Evolutionary conservation across 129 eudicot species (phyloP), one percentile per base, ranked within the genome.

Genomic region (Saussurea involucrata): DNA sequence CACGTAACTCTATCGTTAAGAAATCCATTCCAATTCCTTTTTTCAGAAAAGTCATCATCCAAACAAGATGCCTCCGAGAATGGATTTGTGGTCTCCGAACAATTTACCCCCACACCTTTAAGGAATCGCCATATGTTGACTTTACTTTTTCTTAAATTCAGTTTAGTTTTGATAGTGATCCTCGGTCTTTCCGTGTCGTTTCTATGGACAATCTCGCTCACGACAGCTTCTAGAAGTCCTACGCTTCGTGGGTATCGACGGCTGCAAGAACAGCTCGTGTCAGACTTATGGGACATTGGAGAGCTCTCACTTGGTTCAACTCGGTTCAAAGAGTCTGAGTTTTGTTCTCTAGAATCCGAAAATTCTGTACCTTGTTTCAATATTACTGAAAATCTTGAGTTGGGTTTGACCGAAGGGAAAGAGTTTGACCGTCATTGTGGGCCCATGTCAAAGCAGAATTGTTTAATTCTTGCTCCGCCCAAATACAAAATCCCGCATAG

Each of bases 231-330:
- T 17, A 88, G 90, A 82, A 90, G 90, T 73, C 94, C 88, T 32
- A 80, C 85, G 76, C 82, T 76, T 65, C 97, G 73, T 60, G 97
- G 99, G 28, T 91, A 95, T 78, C 88, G 99, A 73, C 88, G 94
- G 58, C 83, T 95, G 33, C 99, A 95, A 66, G 96, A 95, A 77
- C 97, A 95, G 79, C 96, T 95, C 33, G 97, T 95, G 17, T 89
- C 96, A 0, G 99, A 95, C 63, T 69, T 95, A 65, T 76, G 86
- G 85, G 96, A 92, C 46, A 95, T 95, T 46, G 93, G 96, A 31
- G 90, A 89, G 86, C 88, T 95, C 20, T 87, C 99, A 76, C 65
- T 72, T 71, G 96, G 96, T 76, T 69, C 88, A 20, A 25, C 92
- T 24, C 89, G 82, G 69, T 73, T 85, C 24, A 92, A 81, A 74